Evolutionary conservation across 202 grass and related monocot species (phyloP).

Genomic region (Musa balbisiana): DNA sequence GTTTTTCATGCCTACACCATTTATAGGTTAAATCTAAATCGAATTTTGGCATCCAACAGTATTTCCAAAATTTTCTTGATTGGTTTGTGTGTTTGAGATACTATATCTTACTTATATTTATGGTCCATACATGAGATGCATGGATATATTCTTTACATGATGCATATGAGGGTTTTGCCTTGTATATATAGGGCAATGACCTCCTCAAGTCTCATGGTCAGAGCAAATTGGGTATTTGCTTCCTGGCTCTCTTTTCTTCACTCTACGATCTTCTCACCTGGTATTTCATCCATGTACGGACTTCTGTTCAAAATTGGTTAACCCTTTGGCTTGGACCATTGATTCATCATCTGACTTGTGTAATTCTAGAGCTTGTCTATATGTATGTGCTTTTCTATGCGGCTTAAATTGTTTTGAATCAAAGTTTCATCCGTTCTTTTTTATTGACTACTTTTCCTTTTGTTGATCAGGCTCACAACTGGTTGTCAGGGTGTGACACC

Average conservation of each 20-base stretch:
- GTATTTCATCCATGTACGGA: no score
- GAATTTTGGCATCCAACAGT: neutral
- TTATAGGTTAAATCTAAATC: neutral
- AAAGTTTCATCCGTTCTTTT: neutral
- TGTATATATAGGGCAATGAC: no score
- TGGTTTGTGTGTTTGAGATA: neutral
- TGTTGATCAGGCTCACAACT: conserved; percentile 64
- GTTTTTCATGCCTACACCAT: neutral
- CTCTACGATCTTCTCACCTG: no score
- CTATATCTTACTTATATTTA: neutral
- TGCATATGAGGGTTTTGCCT: neutral
- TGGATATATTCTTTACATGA: neutral
- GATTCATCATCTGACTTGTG: no score
- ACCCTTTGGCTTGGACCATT: no score
- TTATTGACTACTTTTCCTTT: conserved; percentile 8
- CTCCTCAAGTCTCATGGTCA: neutral
- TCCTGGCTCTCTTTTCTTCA: no score
- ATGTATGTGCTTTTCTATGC: no score
- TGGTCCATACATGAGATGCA: neutral
- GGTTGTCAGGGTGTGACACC: conserved; percentile 65
- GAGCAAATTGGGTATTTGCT: neutral
- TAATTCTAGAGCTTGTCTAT: no score
- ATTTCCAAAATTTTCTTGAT: neutral
- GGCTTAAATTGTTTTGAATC: no score
- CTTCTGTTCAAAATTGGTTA: no score